Percentiles rank a stretch among this genome's conserved stretches.
These are phyloP conservation scores for Nakaseomyces uthaithaninus DNA, from an alignment of 1,139 yeast species.

Conservation along the genomic window DNA sequence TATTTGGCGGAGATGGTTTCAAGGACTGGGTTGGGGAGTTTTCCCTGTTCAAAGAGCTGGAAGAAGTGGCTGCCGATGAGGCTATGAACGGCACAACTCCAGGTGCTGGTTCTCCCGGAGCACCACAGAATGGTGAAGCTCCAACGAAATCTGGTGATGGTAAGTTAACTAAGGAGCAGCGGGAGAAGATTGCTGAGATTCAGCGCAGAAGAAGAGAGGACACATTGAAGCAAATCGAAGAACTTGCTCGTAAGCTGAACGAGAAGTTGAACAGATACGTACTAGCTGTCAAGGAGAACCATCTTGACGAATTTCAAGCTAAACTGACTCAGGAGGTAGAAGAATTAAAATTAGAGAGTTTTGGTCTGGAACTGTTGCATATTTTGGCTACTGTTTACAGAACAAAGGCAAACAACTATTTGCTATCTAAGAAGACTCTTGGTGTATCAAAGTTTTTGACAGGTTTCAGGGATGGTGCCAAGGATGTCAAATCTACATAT, in stretches of 20 bases:
- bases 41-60: constrained; percentile 49
- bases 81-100: constrained; percentile 5
- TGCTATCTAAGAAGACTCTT: constrained; percentile 60
- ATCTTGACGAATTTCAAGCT: constrained; percentile 34
- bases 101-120: neutral
- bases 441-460: constrained; percentile 54
- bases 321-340: constrained; percentile 55
- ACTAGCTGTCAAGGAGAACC: constrained; percentile 29
- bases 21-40: constrained; percentile 68
- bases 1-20: constrained; percentile 72
- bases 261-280: constrained; percentile 34
- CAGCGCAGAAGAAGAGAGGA: constrained; percentile 48
- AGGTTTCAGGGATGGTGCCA: constrained; percentile 61
- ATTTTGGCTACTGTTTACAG: constrained; percentile 60
- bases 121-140: constrained; percentile 3
- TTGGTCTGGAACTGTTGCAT: constrained; percentile 66
- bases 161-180: constrained; percentile 42
- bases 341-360: constrained; percentile 68
- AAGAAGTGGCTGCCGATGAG: constrained; percentile 41
- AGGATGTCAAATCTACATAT: constrained; percentile 57
- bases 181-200: constrained; percentile 44
- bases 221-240: constrained; percentile 45
- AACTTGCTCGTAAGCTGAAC: constrained; percentile 41
- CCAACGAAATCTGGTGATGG: constrained; percentile 9
- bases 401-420: constrained; percentile 43